These are phyloP conservation scores for Globisporangium mamillatum DNA, from an alignment of 352 stramenopile genomes.

Conservation along the genomic window DNA sequence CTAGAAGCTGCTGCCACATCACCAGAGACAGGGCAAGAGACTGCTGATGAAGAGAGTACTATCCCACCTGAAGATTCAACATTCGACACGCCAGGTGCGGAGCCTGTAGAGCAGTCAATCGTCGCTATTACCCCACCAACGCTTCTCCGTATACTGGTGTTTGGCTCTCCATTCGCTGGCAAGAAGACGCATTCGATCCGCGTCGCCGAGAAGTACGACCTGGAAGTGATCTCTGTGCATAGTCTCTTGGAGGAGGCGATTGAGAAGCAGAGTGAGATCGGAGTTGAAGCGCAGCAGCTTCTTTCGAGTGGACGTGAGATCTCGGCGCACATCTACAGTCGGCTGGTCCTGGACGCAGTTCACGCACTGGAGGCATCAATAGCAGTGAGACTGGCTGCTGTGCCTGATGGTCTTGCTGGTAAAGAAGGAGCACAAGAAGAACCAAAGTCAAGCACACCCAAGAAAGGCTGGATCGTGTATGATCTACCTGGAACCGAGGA, in stretches of 20 bases:
- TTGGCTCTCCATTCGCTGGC: slow-evolving; percentile 58
- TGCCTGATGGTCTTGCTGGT: background rate
- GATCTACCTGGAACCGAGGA: slow-evolving; percentile 50
- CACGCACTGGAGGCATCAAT: slow-evolving; percentile 15
- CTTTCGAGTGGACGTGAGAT: slow-evolving; percentile 42
- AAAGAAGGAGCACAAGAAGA: background rate
- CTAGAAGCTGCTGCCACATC: background rate
- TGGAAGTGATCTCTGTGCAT: slow-evolving; percentile 53
- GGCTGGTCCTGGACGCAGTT: slow-evolving; percentile 45
- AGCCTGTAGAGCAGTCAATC: background rate
- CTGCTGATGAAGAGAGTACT: background rate
- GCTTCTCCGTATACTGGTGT: slow-evolving; percentile 50
- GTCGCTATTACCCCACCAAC: background rate
- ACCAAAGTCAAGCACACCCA: background rate
- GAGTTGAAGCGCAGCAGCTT: slow-evolving; percentile 21
- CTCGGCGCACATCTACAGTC: slow-evolving; percentile 49
- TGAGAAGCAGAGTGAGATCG: slow-evolving; percentile 28
- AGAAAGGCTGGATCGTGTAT: slow-evolving; percentile 60
- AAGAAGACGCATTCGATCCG: slow-evolving; percentile 51
- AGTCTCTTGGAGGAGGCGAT: slow-evolving; percentile 35
- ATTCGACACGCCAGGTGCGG: background rate
- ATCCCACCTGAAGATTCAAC: background rate
- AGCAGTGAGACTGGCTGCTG: background rate
- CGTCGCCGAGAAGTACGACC: slow-evolving; percentile 48
- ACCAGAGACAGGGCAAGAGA: background rate